Evolutionary conservation across 306 rosid genomes (phyloP), one percentile per base, ranked within the genome.

Genomic region (Geum urbanum): DNA sequence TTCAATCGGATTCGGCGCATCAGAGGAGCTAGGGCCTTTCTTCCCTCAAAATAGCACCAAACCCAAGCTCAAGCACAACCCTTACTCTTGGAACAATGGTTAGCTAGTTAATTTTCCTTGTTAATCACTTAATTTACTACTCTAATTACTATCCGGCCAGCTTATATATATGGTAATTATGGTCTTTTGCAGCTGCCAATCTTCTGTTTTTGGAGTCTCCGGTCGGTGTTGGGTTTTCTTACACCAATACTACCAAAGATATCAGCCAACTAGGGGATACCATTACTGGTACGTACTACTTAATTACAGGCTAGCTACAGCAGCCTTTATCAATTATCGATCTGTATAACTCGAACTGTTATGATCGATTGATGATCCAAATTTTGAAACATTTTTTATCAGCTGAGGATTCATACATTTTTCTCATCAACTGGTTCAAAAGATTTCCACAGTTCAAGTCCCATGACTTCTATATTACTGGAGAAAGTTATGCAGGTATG

Each of bases 21-120:
- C 91, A 64, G 97, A 92, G 79, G 97, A 92, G 74, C 48, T 92
- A n/a, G 97, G 97, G 24, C 97, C 97, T 47, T 92, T 92, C 79
- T 89, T 81, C 67, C 92, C 96, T 37, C 88, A 92, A 18, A 80
- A 86, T 1, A 81, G 92, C 71, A 78, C 65, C 82, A 19, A 83
- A 64, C 95, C 95, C 54, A 81, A 81, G 66, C 85, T 92, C 19
- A 89, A 87, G 85, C 69, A 81, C 83, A 92, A 92, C 71, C 95
- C 90, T 48, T 78, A 84, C 68, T 53, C 92, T 67, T 92, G 97
- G 97, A 92, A 89, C 71, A 74, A 77, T 72, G 97, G 97, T 87
- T 18, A 5, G 11, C 8, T 15, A 3, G 40, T 14, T 18, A 19
- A 7, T 5, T 8, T 55, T 8, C 14, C 2, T 27, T 54, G 35